Evolutionary conservation across 306 rosid genomes (phyloP).

Genomic region (Sicyos baderoa): DNA sequence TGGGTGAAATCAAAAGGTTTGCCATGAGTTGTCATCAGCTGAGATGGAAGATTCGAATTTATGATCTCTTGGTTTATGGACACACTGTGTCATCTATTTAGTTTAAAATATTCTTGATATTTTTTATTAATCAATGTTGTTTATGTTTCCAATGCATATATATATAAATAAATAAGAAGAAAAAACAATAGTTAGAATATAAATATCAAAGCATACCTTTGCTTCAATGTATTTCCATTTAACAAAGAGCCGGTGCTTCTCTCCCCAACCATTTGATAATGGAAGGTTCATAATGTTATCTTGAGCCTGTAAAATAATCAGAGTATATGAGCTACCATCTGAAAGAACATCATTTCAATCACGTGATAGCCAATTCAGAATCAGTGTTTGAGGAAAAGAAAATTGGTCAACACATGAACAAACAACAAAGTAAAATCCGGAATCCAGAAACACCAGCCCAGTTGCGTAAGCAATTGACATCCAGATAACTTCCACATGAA

Average conservation of each 20-base stretch:
- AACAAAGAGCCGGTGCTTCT: constrained; percentile 68
- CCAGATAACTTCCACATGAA: background rate
- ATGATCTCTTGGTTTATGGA: too few species aligned
- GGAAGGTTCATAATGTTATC: constrained; percentile 95
- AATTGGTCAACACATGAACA: constrained; percentile 2
- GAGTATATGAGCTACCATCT: background rate
- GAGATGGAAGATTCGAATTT: too few species aligned
- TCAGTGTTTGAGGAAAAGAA: constrained; percentile 10
- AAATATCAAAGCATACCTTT: constrained; percentile 43
- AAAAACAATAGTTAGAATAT: background rate
- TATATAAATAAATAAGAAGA: too few species aligned
- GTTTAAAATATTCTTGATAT: background rate
- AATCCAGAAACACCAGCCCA: background rate
- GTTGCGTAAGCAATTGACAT: background rate
- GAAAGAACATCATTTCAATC: constrained; percentile 5
- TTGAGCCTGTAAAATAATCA: constrained; percentile 63
- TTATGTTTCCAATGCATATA: too few species aligned
- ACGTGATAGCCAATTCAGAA: background rate
- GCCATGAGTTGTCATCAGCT: too few species aligned
- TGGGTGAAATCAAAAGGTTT: too few species aligned
- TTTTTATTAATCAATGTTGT: background rate
- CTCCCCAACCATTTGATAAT: constrained; percentile 90
- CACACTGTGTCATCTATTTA: background rate
- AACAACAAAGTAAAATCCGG: background rate
- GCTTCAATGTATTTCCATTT: constrained; percentile 90